phyloP scores from a whole-genome alignment of 2,329 filamentous ascomycete species.

The Diatrype stigma region DNA sequence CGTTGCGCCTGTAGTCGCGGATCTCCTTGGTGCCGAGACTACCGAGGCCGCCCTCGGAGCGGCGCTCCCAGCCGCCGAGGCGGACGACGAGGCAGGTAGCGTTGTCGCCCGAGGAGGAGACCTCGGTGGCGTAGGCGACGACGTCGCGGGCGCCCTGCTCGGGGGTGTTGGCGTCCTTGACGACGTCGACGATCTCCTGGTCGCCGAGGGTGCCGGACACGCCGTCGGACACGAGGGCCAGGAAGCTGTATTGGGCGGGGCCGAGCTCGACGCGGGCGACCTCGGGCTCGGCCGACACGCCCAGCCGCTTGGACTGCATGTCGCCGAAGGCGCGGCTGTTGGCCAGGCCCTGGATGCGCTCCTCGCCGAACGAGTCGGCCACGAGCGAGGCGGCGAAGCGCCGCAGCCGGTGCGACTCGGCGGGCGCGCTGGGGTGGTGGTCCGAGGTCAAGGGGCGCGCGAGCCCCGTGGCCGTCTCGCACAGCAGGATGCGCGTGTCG shows the following conservation, averaged over 20 bases:
- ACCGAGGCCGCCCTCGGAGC: conserved; percentile 80
- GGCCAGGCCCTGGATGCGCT: conserved; percentile 87
- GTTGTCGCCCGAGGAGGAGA: conserved; percentile 64
- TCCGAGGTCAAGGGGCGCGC: conserved; percentile 81
- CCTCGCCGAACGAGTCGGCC: conserved; percentile 95
- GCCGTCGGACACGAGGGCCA: conserved; percentile 85
- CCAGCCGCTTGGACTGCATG: conserved; percentile 84
- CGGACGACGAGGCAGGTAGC: conserved; percentile 65
- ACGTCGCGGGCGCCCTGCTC: conserved; percentile 78
- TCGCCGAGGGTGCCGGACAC: conserved; percentile 82
- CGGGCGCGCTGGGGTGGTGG: conserved; percentile 85
- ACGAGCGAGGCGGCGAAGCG: conserved; percentile 82
- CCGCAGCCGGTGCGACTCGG: conserved; percentile 77
- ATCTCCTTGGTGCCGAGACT: conserved; percentile 90
- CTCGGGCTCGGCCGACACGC: conserved; percentile 91
- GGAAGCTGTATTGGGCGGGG: conserved; percentile 82
- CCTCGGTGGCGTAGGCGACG: conserved; percentile 84
- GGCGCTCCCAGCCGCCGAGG: conserved; percentile 65
- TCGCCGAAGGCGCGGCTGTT: conserved; percentile 95
- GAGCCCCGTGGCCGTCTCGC: conserved; percentile 76
- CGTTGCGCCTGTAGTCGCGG: conserved; percentile 74
- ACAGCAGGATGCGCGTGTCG: conserved; percentile 87
- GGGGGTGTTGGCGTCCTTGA: conserved; percentile 90
- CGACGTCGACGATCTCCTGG: conserved; percentile 92
- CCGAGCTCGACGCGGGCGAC: conserved; percentile 73